phyloP scores from a whole-genome alignment of 1,284 basidiomycete genomes.

The Inonotus obliquus region DNA sequence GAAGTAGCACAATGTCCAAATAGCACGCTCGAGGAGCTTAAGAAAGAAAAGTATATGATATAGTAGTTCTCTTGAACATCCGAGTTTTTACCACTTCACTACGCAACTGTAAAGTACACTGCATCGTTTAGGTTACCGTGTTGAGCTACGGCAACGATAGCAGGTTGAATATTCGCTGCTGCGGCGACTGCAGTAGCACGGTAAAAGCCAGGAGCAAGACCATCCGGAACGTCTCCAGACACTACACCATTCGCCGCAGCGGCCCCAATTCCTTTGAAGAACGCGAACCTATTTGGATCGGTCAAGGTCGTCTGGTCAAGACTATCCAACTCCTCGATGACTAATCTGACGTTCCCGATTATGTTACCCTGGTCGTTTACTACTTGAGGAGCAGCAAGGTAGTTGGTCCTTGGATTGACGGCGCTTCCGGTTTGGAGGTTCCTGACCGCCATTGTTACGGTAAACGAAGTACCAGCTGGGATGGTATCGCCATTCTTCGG shows the following conservation, averaged over 20 bases:
- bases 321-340: conserved; percentile 51
- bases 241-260: conserved; percentile 46
- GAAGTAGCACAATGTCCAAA: no score
- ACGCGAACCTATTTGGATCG: conserved; percentile 57
- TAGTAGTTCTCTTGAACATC: no score
- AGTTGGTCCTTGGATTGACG: conserved; percentile 49
- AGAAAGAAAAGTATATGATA: no score
- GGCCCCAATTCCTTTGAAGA: conserved; percentile 64
- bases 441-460: conserved; percentile 42
- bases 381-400: conserved; percentile 53
- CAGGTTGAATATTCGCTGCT: conserved; percentile 58
- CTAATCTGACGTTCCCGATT: conserved; percentile 61
- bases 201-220: conserved; percentile 55
- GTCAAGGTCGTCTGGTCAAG: conserved; percentile 49
- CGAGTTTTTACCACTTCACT: neutral
- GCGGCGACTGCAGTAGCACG: conserved; percentile 46
- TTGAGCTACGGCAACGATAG: conserved; percentile 47
- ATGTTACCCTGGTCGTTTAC: conserved; percentile 50
- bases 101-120: conserved; percentile 51
- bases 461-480: conserved; percentile 41
- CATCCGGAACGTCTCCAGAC: conserved; percentile 50
- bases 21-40: no score
- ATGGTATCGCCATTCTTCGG: conserved; percentile 43
- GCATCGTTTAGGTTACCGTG: conserved; percentile 59
- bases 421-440: conserved; percentile 50